These are phyloP conservation scores for Eremochloa ophiuroides DNA, from an alignment of 176 grass and related monocot genomes.

Conservation along the genomic window DNA sequence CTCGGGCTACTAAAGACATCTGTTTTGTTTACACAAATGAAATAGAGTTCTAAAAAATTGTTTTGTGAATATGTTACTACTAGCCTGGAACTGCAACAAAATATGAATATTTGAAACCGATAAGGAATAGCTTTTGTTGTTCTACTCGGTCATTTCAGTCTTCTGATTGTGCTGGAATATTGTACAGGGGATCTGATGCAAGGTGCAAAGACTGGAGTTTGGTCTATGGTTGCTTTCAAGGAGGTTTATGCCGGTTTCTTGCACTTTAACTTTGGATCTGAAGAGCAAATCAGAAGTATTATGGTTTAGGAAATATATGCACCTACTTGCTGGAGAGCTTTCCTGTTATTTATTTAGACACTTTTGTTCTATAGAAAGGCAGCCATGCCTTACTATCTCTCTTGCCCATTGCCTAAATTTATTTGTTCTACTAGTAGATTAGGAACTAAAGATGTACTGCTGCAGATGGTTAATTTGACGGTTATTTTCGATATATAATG, in stretches of 20 bases:
- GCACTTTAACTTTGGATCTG: conserved; percentile 33
- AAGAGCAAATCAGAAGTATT: conserved; percentile 29
- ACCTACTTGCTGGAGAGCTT: conserved; percentile 29
- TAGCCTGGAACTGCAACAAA: background rate
- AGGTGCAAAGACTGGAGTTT: conserved; percentile 37
- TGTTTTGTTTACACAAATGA: background rate
- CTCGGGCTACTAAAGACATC: background rate
- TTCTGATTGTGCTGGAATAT: conserved; percentile 9
- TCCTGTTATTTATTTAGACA: conserved; percentile 41
- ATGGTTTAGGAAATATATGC: conserved; percentile 40
- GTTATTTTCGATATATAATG: conserved; percentile 50
- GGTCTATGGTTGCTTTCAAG: conserved; percentile 42
- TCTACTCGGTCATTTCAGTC: background rate
- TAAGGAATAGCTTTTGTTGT: background rate
- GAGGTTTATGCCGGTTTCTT: conserved; percentile 28
- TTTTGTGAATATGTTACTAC: background rate
- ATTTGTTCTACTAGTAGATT: conserved; percentile 52
- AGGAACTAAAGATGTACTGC: conserved; percentile 42
- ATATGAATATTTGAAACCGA: background rate
- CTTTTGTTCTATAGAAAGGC: conserved; percentile 35
- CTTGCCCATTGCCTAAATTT: conserved; percentile 34
- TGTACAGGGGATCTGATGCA: conserved; percentile 38
- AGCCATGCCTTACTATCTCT: conserved; percentile 9
- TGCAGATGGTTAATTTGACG: conserved; percentile 30
- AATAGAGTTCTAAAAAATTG: background rate